phyloP scores from a whole-genome alignment of 768 basidiomycete genomes.

The Lactarius hatsudake region DNA sequence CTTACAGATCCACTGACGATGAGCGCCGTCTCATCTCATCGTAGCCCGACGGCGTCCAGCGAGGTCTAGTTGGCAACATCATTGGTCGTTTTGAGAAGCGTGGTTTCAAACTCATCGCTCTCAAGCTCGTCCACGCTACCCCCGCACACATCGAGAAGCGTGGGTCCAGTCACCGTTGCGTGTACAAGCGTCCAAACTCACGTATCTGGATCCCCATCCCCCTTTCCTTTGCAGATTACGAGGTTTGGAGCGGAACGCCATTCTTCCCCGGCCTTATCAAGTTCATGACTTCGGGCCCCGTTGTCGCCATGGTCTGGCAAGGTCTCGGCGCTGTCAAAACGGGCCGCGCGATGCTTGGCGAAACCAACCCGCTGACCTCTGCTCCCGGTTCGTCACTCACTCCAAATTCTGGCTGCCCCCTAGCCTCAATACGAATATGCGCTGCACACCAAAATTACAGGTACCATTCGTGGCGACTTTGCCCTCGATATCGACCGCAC shows the following conservation, averaged over 20 bases:
- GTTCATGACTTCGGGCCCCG: slow-evolving; percentile 96
- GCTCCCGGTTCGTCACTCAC: slow-evolving; percentile 58
- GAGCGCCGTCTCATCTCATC: slow-evolving; percentile 24
- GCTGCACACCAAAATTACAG: slow-evolving; percentile 37
- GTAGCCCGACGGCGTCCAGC: slow-evolving; percentile 98
- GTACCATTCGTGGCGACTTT: slow-evolving; percentile 95
- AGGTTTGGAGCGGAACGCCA: slow-evolving; percentile 86
- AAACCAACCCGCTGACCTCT: slow-evolving; percentile 94
- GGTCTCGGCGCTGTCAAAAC: slow-evolving; percentile 94
- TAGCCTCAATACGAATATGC: not conserved
- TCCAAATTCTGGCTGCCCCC: too few relatives aligned
- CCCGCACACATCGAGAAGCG: slow-evolving; percentile 89
- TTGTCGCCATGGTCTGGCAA: slow-evolving; percentile 94
- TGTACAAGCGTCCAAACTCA: not conserved
- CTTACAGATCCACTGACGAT: slow-evolving; percentile 13
- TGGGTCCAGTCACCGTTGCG: slow-evolving; percentile 33
- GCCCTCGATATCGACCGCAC: slow-evolving; percentile 93
- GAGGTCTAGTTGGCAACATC: slow-evolving; percentile 93
- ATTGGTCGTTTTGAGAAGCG: slow-evolving; percentile 95
- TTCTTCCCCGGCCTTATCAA: slow-evolving; percentile 97
- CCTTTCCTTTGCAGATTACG: slow-evolving; percentile 68
- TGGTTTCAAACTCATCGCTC: slow-evolving; percentile 94
- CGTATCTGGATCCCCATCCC: not conserved
- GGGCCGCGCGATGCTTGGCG: slow-evolving; percentile 92
- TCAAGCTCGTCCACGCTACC: slow-evolving; percentile 85